Evolutionary conservation across 768 basidiomycete species (phyloP).

Genomic region (Boletus edulis): DNA sequence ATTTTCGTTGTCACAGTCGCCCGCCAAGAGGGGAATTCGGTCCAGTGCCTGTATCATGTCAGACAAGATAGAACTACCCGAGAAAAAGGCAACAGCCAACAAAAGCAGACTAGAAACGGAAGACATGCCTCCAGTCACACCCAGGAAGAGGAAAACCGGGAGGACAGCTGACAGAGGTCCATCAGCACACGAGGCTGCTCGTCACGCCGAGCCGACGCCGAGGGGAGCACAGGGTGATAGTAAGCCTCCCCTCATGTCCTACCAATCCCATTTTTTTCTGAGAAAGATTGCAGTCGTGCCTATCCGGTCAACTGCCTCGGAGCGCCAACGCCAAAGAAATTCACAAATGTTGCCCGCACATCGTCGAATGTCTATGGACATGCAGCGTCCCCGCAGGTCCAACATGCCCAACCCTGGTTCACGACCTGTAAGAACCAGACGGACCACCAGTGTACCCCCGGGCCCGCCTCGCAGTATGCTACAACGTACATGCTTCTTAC

Average conservation of each 20-base stretch:
- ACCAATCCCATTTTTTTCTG: background rate
- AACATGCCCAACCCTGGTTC: slow-evolving; percentile 19
- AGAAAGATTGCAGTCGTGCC: slow-evolving; percentile 18
- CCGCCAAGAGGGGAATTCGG: slow-evolving; percentile 6
- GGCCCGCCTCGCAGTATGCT: slow-evolving; percentile 53
- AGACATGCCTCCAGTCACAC: slow-evolving; percentile 11
- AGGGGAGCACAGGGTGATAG: slow-evolving; percentile 18
- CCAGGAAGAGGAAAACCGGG: slow-evolving; percentile 30
- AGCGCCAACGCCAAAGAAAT: slow-evolving; percentile 27
- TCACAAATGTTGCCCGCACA: slow-evolving; percentile 18
- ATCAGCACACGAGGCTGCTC: slow-evolving; percentile 12
- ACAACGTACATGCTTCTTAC: slow-evolving; percentile 50
- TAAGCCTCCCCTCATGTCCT: background rate
- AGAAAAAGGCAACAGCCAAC: slow-evolving; percentile 23
- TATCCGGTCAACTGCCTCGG: slow-evolving; percentile 19
- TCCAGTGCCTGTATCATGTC: slow-evolving; percentile 22
- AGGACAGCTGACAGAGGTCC: slow-evolving; percentile 10
- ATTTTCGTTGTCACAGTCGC: slow-evolving; percentile 12
- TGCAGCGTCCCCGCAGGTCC: slow-evolving; percentile 24
- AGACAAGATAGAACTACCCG: slow-evolving; percentile 22
- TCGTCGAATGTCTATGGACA: slow-evolving; percentile 27
- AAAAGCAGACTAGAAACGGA: slow-evolving; percentile 13
- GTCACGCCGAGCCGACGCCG: slow-evolving; percentile 14
- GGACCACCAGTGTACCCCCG: slow-evolving; percentile 19
- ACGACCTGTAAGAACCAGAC: slow-evolving; percentile 25